Evolutionary conservation across 345 rosid genomes (phyloP), one percentile per base, ranked within the genome.

Genomic region (Populus euphratica): DNA sequence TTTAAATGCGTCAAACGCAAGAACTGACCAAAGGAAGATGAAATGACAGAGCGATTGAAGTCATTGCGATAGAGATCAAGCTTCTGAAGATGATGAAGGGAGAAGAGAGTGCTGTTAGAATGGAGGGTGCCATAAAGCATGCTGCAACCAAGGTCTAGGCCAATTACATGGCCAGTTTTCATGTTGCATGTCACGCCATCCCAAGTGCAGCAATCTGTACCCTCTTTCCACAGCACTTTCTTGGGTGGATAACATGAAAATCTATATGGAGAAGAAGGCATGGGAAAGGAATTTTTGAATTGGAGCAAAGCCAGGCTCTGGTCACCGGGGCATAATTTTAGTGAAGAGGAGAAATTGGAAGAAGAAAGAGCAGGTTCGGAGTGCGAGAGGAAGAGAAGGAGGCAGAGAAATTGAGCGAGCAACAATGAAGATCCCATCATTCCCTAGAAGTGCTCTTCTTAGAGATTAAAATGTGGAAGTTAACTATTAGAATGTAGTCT

Each of bases 171-270:
- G 4, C 82, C 82, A 0, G 73, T 77, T 20, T 68, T 27, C 0
- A 2, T 23, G 29, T 85, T 81, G 20, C 81, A 82, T 0, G 70
- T 75, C 12, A 83, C 78, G 0, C 83, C 85, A 71, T 81, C 82
- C 82, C 85, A 79, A 4, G 43, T 64, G 69, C 86, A 83, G 59
- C 85, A 83, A 69, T 83, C 77, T 2, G n/a, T 69, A 6, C 66
- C 83, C 11, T 68, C 73, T 12, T 70, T 76, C 85, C 79, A 81
- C 0, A 72, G 76, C 5, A 16, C 62, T 3, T 5, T 83, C 62
- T 72, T 70, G 2, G 66, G 79, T 31, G 31, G 31, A 31, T 31
- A 2, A 31, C 31, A 31, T 31, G 3, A 2, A 31, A 31, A 31
- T 31, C 2, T 17, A 36, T 71, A 71, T 6, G 74, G 62, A 29